A percentile compares a stretch with the other conserved stretches of the same genome.
These are phyloP conservation scores for Jaltomata sinuosa DNA, from an alignment of 257 asterid genomes.

Conservation along the genomic window DNA sequence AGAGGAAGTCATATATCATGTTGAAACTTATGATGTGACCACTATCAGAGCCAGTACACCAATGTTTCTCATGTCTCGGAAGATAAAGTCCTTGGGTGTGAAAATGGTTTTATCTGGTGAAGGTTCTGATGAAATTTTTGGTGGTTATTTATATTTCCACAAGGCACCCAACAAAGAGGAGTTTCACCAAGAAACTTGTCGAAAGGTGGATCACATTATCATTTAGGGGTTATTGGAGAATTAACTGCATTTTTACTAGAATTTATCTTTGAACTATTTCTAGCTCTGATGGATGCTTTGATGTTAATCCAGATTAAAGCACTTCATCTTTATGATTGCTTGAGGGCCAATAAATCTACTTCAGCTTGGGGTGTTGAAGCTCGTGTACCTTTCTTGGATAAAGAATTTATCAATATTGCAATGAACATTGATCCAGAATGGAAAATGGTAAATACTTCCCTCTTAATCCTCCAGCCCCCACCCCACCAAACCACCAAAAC, in stretches of 20 bases:
- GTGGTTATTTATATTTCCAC: slow-evolving; percentile 75
- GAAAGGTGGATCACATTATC: slow-evolving; percentile 47
- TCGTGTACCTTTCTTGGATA: slow-evolving; percentile 97
- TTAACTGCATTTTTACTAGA: background rate
- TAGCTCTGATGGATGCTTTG: background rate
- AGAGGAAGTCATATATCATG: slow-evolving; percentile 91
- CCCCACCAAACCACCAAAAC: background rate
- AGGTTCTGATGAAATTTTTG: slow-evolving; percentile 98
- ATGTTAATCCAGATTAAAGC: slow-evolving; percentile 68
- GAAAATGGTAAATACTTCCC: slow-evolving; percentile 58
- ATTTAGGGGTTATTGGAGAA: background rate
- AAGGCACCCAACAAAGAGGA: slow-evolving; percentile 98
- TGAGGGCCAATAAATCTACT: slow-evolving; percentile 96
- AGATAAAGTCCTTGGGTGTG: slow-evolving; percentile 90
- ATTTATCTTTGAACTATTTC: background rate
- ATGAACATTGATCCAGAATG: slow-evolving; percentile 92
- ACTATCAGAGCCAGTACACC: slow-evolving; percentile 95
- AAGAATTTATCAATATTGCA: slow-evolving; percentile 81
- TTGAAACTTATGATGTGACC: slow-evolving; percentile 96
- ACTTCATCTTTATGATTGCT: slow-evolving; percentile 96
- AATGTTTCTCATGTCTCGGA: slow-evolving; percentile 27
- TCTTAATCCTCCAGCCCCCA: background rate
- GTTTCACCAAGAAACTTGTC: slow-evolving; percentile 88
- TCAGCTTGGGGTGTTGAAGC: slow-evolving; percentile 99
- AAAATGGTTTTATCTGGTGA: slow-evolving; percentile 99